A percentile compares a stretch with the other conserved stretches of the same genome.
phyloP scores from a whole-genome alignment of 257 asterid species.

The Osmanthus fragrans region DNA sequence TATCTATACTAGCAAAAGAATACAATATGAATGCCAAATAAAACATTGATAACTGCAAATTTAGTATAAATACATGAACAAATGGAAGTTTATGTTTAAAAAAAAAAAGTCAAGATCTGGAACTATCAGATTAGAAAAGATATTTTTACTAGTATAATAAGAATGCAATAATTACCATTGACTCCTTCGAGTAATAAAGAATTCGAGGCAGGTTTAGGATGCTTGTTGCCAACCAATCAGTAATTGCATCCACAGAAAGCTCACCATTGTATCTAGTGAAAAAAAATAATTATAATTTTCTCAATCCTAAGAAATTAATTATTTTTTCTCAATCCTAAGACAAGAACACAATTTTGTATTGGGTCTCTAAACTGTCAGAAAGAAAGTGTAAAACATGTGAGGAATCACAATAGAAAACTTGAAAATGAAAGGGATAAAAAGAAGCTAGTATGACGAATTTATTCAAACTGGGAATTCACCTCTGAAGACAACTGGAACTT shows the following conservation, averaged over 20 bases:
- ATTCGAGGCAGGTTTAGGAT: conserved; percentile 83
- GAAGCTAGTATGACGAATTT: not conserved
- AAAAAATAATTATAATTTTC: conserved; percentile 22
- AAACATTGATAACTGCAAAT: not conserved
- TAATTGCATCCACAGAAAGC: conserved; percentile 79
- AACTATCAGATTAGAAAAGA: not conserved
- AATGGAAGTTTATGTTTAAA: not conserved
- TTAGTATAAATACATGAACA: not conserved
- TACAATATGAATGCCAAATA: not conserved
- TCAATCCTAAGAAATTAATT: not conserved
- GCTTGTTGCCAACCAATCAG: conserved; percentile 84
- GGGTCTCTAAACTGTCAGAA: not conserved
- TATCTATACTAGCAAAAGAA: not conserved
- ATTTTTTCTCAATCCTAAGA: not conserved
- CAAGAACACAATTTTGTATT: not conserved
- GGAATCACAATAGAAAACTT: conserved; percentile 4
- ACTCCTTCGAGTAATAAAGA: conserved; percentile 74
- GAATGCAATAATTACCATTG: conserved; percentile 62
- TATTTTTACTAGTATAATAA: not conserved
- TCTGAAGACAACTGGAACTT: conserved; percentile 64
- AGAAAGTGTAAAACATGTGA: not conserved
- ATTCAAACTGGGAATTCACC: conserved; percentile 44
- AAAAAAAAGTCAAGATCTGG: not conserved
- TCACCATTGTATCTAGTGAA: conserved; percentile 68
- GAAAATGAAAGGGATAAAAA: not conserved